Percentiles rank a stretch among this genome's conserved stretches.
Conservation (phyloP, 2,329 filamentous ascomycete genomes). For the Paraphoma sp. region DNA sequence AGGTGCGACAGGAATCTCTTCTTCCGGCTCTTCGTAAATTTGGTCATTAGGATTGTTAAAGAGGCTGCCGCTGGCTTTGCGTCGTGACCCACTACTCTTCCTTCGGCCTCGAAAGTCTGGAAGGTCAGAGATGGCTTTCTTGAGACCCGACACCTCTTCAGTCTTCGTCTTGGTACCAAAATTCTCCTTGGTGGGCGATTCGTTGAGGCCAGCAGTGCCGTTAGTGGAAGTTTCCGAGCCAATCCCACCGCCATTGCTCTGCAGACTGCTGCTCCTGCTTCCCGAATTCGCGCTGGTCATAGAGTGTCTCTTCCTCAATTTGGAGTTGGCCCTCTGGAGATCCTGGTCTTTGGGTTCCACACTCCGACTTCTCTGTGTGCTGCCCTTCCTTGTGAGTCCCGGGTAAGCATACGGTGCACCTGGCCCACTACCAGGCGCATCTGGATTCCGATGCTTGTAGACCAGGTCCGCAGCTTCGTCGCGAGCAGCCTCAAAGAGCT, state of each 20-base stretch:
- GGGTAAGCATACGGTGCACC: constrained; percentile 62
- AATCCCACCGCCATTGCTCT: constrained; percentile 45
- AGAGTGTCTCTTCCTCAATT: constrained; percentile 44
- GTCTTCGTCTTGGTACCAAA: constrained; percentile 22
- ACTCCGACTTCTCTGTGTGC: constrained; percentile 66
- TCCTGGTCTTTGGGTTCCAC: constrained; percentile 39
- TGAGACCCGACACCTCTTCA: constrained; percentile 43
- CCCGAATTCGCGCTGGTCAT: constrained; percentile 41
- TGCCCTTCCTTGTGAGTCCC: constrained; percentile 68
- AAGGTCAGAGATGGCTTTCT: constrained; percentile 37
- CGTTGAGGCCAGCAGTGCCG: constrained; percentile 9
- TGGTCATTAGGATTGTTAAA: constrained; percentile 76
- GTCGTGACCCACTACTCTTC: constrained; percentile 70
- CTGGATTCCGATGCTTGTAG: constrained; percentile 75
- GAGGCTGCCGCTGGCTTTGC: constrained; percentile 73
- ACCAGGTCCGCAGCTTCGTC: constrained; percentile 81
- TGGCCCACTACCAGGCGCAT: constrained; percentile 66
- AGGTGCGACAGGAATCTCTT: constrained; percentile 39
- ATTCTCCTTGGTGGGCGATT: constrained; percentile 28
- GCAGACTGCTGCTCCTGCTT: constrained; percentile 48
- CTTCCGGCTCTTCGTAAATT: constrained; percentile 88
- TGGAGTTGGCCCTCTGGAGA: constrained; percentile 41
- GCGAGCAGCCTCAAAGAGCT: constrained; percentile 73
- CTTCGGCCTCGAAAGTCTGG: constrained; percentile 49
- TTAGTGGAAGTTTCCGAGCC: constrained; percentile 28